Percentiles rank a stretch among this genome's conserved stretches.
These are phyloP conservation scores for Bigelowiella natans DNA, from an alignment of 78 protist species.

Conservation along the genomic window DNA sequence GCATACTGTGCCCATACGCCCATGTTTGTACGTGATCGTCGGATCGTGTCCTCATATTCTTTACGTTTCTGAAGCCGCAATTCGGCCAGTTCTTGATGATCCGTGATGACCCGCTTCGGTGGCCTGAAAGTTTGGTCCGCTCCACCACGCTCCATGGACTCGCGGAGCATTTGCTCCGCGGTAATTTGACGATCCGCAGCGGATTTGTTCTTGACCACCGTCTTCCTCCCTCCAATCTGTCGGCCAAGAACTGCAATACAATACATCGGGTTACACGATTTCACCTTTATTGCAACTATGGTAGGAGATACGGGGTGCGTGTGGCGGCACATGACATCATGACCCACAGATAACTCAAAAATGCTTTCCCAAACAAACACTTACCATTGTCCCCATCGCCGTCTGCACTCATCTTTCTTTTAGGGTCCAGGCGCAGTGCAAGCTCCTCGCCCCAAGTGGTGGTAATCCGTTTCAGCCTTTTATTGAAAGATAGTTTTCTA, in stretches of 20 bases:
- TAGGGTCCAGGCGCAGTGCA: too few relatives aligned
- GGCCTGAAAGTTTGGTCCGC: conserved; percentile 32
- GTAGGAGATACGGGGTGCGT: too few relatives aligned
- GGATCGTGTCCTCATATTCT: conserved; percentile 46
- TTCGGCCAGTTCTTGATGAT: conserved; percentile 81
- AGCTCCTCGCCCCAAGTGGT: too few relatives aligned
- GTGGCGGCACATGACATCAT: too few relatives aligned
- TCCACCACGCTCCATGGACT: conserved; percentile 60
- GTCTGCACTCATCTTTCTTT: too few relatives aligned
- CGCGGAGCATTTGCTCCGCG: conserved; percentile 94
- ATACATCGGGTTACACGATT: too few relatives aligned
- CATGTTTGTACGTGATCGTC: background rate
- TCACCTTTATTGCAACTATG: too few relatives aligned
- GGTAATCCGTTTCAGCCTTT: too few relatives aligned
- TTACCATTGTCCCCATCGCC: too few relatives aligned
- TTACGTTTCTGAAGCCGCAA: conserved; percentile 49
- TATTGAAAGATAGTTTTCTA: too few relatives aligned
- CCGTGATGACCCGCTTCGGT: conserved; percentile 72
- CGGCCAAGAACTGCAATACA: background rate
- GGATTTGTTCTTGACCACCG: conserved; percentile 60
- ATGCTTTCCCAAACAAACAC: too few relatives aligned
- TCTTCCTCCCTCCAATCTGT: background rate
- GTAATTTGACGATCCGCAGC: conserved; percentile 94
- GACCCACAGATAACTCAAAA: too few relatives aligned
- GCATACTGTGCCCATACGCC: conserved; percentile 73